phyloP scores from a whole-genome alignment of 768 basidiomycete genomes.

The Coprinopsis marcescibilis region DNA sequence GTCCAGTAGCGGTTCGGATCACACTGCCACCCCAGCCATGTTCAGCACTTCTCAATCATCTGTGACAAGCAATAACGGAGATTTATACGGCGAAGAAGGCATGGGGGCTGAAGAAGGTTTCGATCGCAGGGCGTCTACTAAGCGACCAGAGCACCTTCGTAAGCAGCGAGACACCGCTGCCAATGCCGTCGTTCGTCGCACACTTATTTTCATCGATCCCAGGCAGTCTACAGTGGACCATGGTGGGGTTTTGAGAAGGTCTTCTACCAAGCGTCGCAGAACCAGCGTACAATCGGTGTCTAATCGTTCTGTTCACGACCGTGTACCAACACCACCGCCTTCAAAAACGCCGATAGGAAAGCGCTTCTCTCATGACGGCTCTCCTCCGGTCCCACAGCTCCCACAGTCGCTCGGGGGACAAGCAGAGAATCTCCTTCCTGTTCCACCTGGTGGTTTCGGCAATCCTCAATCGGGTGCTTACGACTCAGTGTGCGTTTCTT shows the following conservation, averaged over 20 bases:
- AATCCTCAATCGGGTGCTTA: conserved; percentile 61
- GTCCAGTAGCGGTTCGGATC: conserved; percentile 25
- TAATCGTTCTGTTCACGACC: conserved; percentile 71
- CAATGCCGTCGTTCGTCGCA: conserved; percentile 65
- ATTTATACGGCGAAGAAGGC: conserved; percentile 12
- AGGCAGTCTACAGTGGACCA: conserved; percentile 52
- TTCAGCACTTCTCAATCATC: conserved; percentile 11
- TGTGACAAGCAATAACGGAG: conserved; percentile 12
- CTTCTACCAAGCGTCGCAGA: conserved; percentile 55
- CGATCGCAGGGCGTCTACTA: conserved; percentile 15
- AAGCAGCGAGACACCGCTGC: conserved; percentile 33
- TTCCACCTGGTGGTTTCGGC: conserved; percentile 43
- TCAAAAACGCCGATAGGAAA: conserved; percentile 47
- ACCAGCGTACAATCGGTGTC: conserved; percentile 57
- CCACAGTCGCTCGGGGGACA: conserved; percentile 45
- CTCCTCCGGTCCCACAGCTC: conserved; percentile 66
- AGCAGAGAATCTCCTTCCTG: conserved; percentile 29
- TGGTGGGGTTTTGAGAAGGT: conserved; percentile 48
- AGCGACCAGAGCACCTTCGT: conserved; percentile 33
- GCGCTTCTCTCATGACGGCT: conserved; percentile 61
- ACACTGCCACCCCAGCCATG: conserved; percentile 22
- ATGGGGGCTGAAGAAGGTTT: conserved; percentile 15
- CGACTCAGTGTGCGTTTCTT: conserved; percentile 65
- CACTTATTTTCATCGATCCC: conserved; percentile 71
- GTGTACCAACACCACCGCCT: conserved; percentile 82